phyloP scores from a whole-genome alignment of 768 basidiomycete genomes.

The Roridomyces roridus region DNA sequence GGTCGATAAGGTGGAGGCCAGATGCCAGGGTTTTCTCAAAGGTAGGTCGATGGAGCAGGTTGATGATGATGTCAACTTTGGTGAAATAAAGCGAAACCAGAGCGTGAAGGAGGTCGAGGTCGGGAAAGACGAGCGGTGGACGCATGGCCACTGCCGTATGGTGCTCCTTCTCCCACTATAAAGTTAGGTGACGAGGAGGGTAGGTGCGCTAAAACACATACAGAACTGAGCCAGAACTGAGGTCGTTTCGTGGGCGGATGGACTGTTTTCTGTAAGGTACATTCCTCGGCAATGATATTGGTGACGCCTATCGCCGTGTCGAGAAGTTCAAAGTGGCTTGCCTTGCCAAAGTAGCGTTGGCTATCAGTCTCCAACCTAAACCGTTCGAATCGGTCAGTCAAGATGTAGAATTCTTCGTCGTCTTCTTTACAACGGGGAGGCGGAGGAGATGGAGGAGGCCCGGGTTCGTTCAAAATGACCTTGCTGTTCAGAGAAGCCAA shows the following conservation, averaged over 20 bases:
- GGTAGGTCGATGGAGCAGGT: slow-evolving; percentile 57
- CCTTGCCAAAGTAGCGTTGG: slow-evolving; percentile 36
- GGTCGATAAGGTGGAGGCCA: slow-evolving; percentile 44
- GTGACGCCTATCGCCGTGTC: slow-evolving; percentile 46
- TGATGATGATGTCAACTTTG: slow-evolving; percentile 42
- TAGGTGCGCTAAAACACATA: neutral
- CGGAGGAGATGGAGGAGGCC: neutral
- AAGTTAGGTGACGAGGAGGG: neutral
- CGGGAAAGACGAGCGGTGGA: slow-evolving; percentile 40
- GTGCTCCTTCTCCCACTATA: slow-evolving; percentile 25
- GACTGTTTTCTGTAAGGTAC: neutral
- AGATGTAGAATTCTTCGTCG: slow-evolving; percentile 7
- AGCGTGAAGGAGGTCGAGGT: slow-evolving; percentile 40
- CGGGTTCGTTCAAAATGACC: too few species aligned
- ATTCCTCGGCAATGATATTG: slow-evolving; percentile 37
- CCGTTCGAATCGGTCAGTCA: slow-evolving; percentile 23
- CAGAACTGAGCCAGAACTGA: slow-evolving; percentile 30
- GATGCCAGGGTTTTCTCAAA: slow-evolving; percentile 50
- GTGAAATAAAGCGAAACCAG: slow-evolving; percentile 62
- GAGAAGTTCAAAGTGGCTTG: slow-evolving; percentile 38
- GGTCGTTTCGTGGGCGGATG: slow-evolving; percentile 12
- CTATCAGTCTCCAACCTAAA: slow-evolving; percentile 17
- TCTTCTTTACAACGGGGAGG: slow-evolving; percentile 7
- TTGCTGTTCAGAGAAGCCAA: too few species aligned
- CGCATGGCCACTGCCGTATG: slow-evolving; percentile 2